Base-by-base conservation (phyloP, 78 protist species). In the Cavenderia fasciculata region DNA sequence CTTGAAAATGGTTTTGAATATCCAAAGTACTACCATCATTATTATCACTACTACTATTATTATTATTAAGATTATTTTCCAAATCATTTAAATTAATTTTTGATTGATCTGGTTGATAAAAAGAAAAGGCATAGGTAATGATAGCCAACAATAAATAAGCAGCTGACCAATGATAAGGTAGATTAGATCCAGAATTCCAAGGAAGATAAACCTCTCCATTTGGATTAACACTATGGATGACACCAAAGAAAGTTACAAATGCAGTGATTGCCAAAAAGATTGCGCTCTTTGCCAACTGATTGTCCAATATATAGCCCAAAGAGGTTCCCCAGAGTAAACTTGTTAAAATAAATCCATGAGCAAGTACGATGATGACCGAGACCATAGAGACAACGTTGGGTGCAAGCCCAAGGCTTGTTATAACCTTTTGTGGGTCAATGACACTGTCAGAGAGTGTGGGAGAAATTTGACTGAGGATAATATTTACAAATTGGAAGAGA, bases 191-290 rank as follows among this genome's bases (percentile, higher is more conserved):
- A 4, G 65, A 43, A 21, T 68, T 41, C 90, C 90, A 82, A 12
- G 90, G 90, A 4, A 82, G 34, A 31, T 82, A 82, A 6, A 82
- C 90, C 23, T 82, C 90, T 29, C 90, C 90, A 56, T 68, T 82
- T 38, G 90, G 90, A 82, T 82, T 56, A 8, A 82, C 78, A 1
- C 77, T 66, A 18, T 82, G 90, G n/a, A 82, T 82, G 5, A 82
- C 34, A 11, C 90, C 90, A 68, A 82, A 82, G 63, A 82, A 82
- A 6, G 90, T 82, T 25, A 82, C 12, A 19, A 65, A 25, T 3
- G 77, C 65, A 4, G 78, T 56, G 14, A 66, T 33, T 6, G 66
- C 90, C 2, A 82, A 57, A 40, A 82, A 82, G 43, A 82, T 68
- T 11, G 90, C 72, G 4, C 79, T 33, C 23, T 68, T 65, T 36